Percentiles rank a stretch among this genome's conserved stretches.
Evolutionary conservation across 2,329 filamentous ascomycete genomes (phyloP).

Genomic region (Neocatenulostroma microsporum): DNA sequence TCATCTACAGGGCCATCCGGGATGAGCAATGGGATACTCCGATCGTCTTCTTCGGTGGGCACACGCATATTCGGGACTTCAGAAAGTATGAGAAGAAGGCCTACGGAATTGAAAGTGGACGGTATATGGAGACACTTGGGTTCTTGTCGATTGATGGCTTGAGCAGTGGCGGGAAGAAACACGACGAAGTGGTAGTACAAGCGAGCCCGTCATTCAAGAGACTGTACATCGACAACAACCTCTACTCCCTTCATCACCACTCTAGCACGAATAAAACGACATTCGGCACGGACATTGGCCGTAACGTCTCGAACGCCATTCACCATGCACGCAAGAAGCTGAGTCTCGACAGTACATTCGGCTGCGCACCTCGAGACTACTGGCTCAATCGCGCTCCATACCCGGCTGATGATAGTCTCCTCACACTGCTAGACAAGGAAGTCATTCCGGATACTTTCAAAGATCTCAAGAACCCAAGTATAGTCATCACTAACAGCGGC

Average conservation of each 20-base stretch:
- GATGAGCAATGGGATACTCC: conserved; percentile 69
- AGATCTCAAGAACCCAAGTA: conserved; percentile 46
- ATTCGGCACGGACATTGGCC: conserved; percentile 69
- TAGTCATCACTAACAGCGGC: conserved; percentile 81
- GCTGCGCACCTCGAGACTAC: conserved; percentile 72
- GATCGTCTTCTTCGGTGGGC: conserved; percentile 87
- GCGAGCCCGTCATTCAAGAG: conserved; percentile 56
- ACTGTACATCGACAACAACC: conserved; percentile 89
- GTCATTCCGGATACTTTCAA: conserved; percentile 56
- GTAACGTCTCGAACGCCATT: conserved; percentile 64
- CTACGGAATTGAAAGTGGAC: conserved; percentile 73
- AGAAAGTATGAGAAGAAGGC: conserved; percentile 69
- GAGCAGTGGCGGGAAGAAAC: conserved; percentile 33
- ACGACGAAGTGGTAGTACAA: conserved; percentile 25
- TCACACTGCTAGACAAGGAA: conserved; percentile 67
- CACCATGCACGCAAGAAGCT: conserved; percentile 60
- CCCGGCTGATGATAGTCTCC: conserved; percentile 66
- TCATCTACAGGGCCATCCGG: conserved; percentile 71
- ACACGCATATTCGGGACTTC: conserved; percentile 82
- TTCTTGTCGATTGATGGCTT: conserved; percentile 79
- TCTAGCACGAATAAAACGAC: conserved; percentile 61
- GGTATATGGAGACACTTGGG: conserved; percentile 91
- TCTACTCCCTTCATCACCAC: conserved; percentile 76
- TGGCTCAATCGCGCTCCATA: conserved; percentile 79
- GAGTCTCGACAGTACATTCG: conserved; percentile 63